Evolutionary conservation across 2,329 filamentous ascomycete genomes (phyloP), one percentile per base, ranked within the genome.

Genomic region (Xylaria arbuscula): DNA sequence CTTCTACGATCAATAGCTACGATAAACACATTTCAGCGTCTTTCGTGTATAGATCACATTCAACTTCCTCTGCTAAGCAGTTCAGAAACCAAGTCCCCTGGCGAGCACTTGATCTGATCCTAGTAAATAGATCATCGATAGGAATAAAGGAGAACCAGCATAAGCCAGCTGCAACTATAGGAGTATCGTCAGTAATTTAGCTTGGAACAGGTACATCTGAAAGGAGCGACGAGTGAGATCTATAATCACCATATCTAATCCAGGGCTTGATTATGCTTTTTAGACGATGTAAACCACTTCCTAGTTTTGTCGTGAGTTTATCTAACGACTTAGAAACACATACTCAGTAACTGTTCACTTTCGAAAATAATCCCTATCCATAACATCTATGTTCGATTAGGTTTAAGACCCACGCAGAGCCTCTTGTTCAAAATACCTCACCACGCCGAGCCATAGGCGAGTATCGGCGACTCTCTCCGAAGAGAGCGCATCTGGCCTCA

Each of bases 381-480:
- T 15, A 19, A 9, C n/a, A n/a, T 15, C 17, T 7, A 28, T 36
- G 13, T 28, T 36, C 22, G 24, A 10, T 36, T 7, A 36, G 3
- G 45, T 36, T 54, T 7, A 17, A 32, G 11, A 45, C 47, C 13
- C 13, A 13, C 51, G 45, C 62, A 65, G 62, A 68, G 66, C 66
- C 66, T 65, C 62, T 24, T 67, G 19, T n/a, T 56, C 50, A 19
- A 38, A 1, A 8, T 3, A 53, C 28, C 34, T 22, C 28, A 54
- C 32, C 15, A 45, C n/a, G 38, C 62, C 42, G 57, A 56, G 17
- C 42, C n/a, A 38, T 62, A 58, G 62, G 57, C 62, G 62, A 62
- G 38, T 19, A 48, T 11, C 66, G 66, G 62, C 62, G 62, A 65
- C 51, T 68, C 53, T 53, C 50, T 51, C 62, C 57, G 62, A 62